Evolutionary conservation across 768 basidiomycete species (phyloP), one percentile per base, ranked within the genome.

Genomic region (Epithele typhae): DNA sequence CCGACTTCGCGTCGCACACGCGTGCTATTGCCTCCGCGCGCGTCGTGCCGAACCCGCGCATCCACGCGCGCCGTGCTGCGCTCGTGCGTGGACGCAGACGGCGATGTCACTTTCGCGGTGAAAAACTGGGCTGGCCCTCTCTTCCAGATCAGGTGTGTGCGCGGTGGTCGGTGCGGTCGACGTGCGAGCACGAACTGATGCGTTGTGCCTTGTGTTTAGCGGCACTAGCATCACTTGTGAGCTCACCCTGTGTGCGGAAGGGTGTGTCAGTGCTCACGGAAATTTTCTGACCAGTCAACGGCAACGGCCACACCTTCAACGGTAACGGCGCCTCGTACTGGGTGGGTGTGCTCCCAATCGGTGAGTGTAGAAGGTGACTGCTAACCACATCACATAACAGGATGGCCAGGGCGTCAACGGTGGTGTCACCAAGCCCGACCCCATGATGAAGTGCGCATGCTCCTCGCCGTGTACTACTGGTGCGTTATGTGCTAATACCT

Each of bases 81-180:
- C n/a, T n/a, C n/a, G n/a, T n/a, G n/a, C n/a, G n/a, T n/a, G n/a
- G n/a, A n/a, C 14, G 39, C 30, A 82, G 78, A 69, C 50, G 83
- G 83, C 15, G 73, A 84, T 25, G 69, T 85, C 37, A 53, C 60
- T 19, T 84, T 86, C 57, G 80, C 73, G 6, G 75, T 74, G 39
- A 8, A 57, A 44, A 72, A 56, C 33, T 81, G 79, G 79, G 64
- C 57, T 0, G 81, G 79, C 11, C 80, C 77, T 11, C 63, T 82
- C 33, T 79, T 82, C 58, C 60, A 68, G 25, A 58, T 82, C 55
- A 73, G 54, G 78, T 79, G 51, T 35, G 63, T 57, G 8, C 30
- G 23, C 43, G 22, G 23, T 35, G 27, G 40, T 12, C 2, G 1
- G 25, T 18, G 50, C 37, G 38, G 33, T 15, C 23, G 8, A 25